Conservation (phyloP, 371 early-diverging fungal species). For the Apophysomyces sp. region DNA sequence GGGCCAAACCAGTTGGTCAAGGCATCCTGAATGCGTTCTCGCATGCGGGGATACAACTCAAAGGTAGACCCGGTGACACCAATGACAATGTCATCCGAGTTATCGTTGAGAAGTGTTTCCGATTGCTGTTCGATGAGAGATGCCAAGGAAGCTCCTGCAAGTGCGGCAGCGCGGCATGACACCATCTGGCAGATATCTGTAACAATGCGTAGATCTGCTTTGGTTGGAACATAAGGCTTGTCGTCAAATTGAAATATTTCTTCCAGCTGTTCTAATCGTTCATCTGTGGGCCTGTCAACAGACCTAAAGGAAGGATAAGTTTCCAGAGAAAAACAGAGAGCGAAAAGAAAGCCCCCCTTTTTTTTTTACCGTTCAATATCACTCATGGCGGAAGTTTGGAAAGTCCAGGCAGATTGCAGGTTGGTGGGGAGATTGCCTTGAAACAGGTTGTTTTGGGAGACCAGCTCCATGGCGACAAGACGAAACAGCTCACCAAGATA, state of each 20-base stretch:
- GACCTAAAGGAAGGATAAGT: background rate
- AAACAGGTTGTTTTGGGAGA: constrained; percentile 67
- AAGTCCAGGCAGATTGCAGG: constrained; percentile 59
- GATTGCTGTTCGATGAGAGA: constrained; percentile 35
- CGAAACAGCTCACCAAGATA: constrained; percentile 91
- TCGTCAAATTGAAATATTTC: constrained; percentile 9
- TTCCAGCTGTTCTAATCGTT: background rate
- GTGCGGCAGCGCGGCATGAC: constrained; percentile 29
- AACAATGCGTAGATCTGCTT: constrained; percentile 17
- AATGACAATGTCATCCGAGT: constrained; percentile 25
- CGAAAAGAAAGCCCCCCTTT: background rate
- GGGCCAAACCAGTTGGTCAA: constrained; percentile 36
- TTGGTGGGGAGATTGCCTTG: constrained; percentile 56
- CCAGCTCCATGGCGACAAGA: constrained; percentile 68
- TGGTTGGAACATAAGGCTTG: constrained; percentile 7
- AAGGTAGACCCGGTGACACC: constrained; percentile 42
- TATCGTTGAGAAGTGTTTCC: constrained; percentile 4
- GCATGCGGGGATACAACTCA: constrained; percentile 44
- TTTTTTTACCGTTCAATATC: constrained; percentile 30
- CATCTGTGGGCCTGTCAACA: background rate
- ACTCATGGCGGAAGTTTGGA: constrained; percentile 75
- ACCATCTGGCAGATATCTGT: constrained; percentile 32
- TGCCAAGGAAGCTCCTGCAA: constrained; percentile 31
- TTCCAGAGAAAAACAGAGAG: background rate
- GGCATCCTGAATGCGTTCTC: constrained; percentile 30